Conservation (phyloP, 2,329 filamentous ascomycete genomes). For the Phialocephala sp. region DNA sequence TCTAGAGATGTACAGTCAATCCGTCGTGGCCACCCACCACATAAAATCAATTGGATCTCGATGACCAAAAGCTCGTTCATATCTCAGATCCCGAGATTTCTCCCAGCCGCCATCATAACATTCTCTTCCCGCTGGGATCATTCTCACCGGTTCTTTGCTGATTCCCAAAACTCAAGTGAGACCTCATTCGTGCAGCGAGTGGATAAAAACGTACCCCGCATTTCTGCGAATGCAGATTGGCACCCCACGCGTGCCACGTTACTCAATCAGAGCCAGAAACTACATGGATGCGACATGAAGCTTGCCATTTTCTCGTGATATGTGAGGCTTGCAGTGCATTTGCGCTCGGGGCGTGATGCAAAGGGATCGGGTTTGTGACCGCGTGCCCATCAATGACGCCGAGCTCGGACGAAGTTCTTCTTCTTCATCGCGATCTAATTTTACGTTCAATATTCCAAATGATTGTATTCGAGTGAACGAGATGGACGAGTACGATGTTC, state of each 20-base stretch:
- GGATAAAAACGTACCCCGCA: constrained; percentile 30
- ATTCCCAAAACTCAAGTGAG: not conserved
- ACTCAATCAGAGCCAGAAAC: constrained; percentile 17
- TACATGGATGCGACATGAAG: constrained; percentile 7
- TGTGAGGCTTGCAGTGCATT: not conserved
- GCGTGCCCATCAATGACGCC: constrained; percentile 7
- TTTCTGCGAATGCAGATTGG: constrained; percentile 19
- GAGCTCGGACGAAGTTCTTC: constrained; percentile 15
- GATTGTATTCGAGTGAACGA: not conserved
- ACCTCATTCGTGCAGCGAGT: constrained; percentile 16
- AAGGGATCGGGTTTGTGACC: constrained; percentile 9
- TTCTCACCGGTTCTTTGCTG: constrained; percentile 12
- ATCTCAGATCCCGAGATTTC: not conserved
- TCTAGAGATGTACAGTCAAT: not conserved
- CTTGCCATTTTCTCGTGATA: not conserved
- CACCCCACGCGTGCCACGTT: constrained; percentile 35
- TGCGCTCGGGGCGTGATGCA: constrained; percentile 9
- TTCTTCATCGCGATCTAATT: not conserved
- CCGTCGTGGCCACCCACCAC: not conserved
- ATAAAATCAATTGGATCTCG: not conserved
- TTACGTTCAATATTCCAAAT: not conserved
- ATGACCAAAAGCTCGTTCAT: not conserved
- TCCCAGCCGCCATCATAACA: not conserved
- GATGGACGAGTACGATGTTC: not conserved
- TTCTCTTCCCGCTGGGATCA: not conserved